Conservation (phyloP, 2,329 filamentous ascomycete genomes). For the Aspergillus pseudoterreus region DNA sequence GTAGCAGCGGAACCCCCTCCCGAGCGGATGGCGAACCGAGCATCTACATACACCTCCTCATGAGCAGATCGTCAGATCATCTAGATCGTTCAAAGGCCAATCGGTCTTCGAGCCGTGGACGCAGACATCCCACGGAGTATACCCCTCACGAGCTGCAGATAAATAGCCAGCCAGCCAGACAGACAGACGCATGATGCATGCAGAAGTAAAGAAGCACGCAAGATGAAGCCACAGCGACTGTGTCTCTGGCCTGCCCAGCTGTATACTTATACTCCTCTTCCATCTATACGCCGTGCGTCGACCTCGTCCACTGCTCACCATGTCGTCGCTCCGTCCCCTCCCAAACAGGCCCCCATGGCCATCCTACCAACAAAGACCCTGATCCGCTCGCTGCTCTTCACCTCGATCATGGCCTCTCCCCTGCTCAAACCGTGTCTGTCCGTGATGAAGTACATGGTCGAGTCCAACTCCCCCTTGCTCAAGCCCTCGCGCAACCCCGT, state of each 20-base stretch:
- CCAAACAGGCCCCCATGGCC: constrained; percentile 35
- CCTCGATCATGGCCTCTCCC: constrained; percentile 18
- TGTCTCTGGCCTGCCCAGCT: constrained; percentile 1
- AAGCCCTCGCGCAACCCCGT: constrained; percentile 41
- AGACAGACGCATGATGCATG: background rate
- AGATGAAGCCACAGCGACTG: constrained; percentile 3
- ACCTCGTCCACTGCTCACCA: constrained; percentile 8
- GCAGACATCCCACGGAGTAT: background rate
- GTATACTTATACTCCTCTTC: background rate
- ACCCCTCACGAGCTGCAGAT: background rate
- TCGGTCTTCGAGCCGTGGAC: constrained; percentile 5
- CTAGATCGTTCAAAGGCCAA: constrained; percentile 2
- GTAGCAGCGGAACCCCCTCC: constrained; percentile 5
- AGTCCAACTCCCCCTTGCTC: constrained; percentile 35
- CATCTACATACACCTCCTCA: background rate
- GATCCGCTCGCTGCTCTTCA: constrained; percentile 17
- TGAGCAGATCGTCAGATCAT: background rate
- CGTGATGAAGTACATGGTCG: constrained; percentile 32
- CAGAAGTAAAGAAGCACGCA: background rate
- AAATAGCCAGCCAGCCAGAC: background rate
- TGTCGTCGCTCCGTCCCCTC: background rate
- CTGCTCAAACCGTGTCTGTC: constrained; percentile 15
- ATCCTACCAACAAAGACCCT: constrained; percentile 16
- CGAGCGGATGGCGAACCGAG: constrained; percentile 5
- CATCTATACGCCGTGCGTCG: background rate